A percentile compares a stretch with the other conserved stretches of the same genome.
Evolutionary conservation across 164 flowering plant species (phyloP).

Genomic region (Warburgia ugandensis): DNA sequence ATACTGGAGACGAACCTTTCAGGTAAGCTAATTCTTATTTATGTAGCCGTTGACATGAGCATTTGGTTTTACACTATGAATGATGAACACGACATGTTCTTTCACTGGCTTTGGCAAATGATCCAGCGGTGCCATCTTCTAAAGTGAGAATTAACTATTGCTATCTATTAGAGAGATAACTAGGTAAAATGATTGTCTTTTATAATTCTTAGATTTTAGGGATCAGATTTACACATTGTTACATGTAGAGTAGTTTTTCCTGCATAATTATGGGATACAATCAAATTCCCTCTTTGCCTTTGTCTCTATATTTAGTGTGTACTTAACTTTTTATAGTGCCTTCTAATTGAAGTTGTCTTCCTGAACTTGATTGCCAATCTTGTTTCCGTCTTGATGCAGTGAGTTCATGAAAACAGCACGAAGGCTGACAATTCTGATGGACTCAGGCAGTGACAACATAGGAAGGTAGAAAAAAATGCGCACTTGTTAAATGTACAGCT

Average conservation of each 20-base stretch:
- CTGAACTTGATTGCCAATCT: background rate
- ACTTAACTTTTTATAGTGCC: background rate
- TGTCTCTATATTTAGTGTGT: background rate
- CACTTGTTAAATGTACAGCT: constrained; percentile 41
- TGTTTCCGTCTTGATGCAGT: constrained; percentile 39
- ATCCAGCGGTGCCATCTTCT: too few species aligned
- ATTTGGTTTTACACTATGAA: too few species aligned
- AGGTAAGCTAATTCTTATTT: constrained; percentile 27
- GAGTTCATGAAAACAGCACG: constrained; percentile 53
- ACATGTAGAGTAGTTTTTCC: too few species aligned
- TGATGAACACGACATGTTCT: too few species aligned
- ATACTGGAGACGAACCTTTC: constrained; percentile 71
- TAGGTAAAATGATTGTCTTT: background rate
- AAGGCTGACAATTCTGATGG: constrained; percentile 57
- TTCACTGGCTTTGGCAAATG: too few species aligned
- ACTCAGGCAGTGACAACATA: constrained; percentile 47
- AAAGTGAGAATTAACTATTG: too few species aligned
- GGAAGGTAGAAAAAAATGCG: constrained; percentile 29
- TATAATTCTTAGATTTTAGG: too few species aligned
- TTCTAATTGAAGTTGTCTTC: background rate
- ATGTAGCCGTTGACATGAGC: background rate
- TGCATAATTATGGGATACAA: too few species aligned
- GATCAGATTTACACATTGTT: too few species aligned
- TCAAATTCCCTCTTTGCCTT: background rate
- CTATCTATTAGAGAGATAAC: too few species aligned